These are phyloP conservation scores for Tanacetum coccineum DNA, from an alignment of 129 eudicot genomes.

Conservation along the genomic window DNA sequence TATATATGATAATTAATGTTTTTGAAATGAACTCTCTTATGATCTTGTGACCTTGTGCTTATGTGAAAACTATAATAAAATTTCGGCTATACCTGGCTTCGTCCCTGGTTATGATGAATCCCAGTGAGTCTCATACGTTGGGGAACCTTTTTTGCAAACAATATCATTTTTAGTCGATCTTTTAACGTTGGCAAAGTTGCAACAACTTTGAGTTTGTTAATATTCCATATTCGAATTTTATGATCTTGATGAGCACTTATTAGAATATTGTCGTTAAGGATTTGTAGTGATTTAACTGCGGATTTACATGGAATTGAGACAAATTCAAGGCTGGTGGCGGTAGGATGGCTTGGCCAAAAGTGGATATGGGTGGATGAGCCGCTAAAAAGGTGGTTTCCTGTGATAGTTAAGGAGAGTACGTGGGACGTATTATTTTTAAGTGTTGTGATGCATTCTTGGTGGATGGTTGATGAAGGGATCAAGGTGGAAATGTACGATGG, in stretches of 20 bases:
- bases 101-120: conserved; percentile 53
- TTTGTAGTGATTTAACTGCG: conserved; percentile 50
- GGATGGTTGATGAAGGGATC: conserved; percentile 31
- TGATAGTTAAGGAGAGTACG: conserved; percentile 47
- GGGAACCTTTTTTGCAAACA: conserved; percentile 53
- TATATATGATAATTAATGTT: too few species aligned
- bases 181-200: conserved; percentile 57
- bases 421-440: conserved; percentile 56
- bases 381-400: conserved; percentile 50
- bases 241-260: conserved; percentile 75
- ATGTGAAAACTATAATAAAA: too few species aligned
- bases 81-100: too few species aligned
- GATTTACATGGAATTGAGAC: conserved; percentile 22
- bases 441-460: conserved; percentile 44
- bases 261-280: conserved; percentile 31
- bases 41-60: too few species aligned
- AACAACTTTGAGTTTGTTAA: conserved; percentile 32
- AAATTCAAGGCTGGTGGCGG: background rate
- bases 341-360: conserved; percentile 36
- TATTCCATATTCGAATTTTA: conserved; percentile 66
- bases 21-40: too few species aligned
- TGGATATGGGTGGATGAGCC: conserved; percentile 65
- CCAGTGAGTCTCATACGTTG: conserved; percentile 65
- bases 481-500: conserved; percentile 59
- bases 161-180: conserved; percentile 46